phyloP scores from a whole-genome alignment of 306 rosid genomes.

The Pterocarpus santalinus region DNA sequence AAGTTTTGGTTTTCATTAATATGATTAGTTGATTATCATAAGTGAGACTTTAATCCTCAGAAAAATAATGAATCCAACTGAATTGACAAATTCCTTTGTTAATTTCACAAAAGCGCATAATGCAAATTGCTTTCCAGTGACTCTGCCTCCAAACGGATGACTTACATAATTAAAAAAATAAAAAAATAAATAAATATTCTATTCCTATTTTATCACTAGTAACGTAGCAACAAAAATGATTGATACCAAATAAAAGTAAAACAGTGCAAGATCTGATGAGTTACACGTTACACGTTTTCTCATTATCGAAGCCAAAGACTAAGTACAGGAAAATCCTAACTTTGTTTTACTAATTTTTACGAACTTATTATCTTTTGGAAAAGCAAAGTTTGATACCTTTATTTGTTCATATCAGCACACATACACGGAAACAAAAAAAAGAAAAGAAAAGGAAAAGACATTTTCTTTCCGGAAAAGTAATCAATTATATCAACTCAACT shows the following conservation, averaged over 20 bases:
- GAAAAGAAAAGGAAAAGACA: slow-evolving; percentile 7
- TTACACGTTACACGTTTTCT: slow-evolving; percentile 35
- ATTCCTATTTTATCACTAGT: slow-evolving; percentile 13
- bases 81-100: slow-evolving; percentile 22
- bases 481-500: slow-evolving; percentile 23
- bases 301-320: slow-evolving; percentile 25
- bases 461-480: slow-evolving; percentile 40
- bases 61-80: background rate
- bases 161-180: background rate
- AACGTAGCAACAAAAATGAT: slow-evolving; percentile 22
- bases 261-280: slow-evolving; percentile 20
- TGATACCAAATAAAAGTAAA: slow-evolving; percentile 33
- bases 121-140: slow-evolving; percentile 35
- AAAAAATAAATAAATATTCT: background rate
- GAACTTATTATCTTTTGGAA: slow-evolving; percentile 32
- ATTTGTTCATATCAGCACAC: slow-evolving; percentile 17
- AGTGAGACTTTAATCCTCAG: slow-evolving; percentile 9
- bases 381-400: slow-evolving; percentile 40
- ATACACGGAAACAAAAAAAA: background rate
- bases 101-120: slow-evolving; percentile 3
- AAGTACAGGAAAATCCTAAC: slow-evolving; percentile 47
- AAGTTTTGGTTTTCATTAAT: slow-evolving; percentile 13
- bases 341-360: slow-evolving; percentile 3
- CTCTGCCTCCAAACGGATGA: slow-evolving; percentile 38
- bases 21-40: background rate